Evolutionary conservation across 768 basidiomycete species (phyloP).

Genomic region (Phlebiopsis flavidoalba): DNA sequence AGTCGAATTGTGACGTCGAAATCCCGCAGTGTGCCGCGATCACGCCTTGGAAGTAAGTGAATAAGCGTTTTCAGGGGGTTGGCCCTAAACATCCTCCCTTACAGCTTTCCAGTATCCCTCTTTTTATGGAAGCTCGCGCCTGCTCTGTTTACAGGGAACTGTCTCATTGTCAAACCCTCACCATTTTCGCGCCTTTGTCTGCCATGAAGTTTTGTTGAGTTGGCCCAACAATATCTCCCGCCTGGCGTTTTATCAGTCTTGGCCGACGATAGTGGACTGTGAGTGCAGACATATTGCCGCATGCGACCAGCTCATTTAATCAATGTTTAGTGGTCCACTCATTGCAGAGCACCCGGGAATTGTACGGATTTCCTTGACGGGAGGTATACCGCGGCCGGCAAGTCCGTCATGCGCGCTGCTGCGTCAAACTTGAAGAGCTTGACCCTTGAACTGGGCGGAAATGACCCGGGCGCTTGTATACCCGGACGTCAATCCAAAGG

Average conservation of each 20-base stretch:
- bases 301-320: no score
- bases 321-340: no score
- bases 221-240: constrained; percentile 8
- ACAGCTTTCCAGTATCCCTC: constrained; percentile 7
- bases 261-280: constrained; percentile 8
- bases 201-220: constrained; percentile 9
- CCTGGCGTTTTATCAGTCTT: constrained; percentile 11
- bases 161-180: constrained; percentile 9
- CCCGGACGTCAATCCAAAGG: no score
- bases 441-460: no score
- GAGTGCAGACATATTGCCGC: neutral
- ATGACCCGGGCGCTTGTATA: no score
- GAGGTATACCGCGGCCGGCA: no score
- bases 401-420: no score
- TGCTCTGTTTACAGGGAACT: constrained; percentile 9
- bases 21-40: neutral
- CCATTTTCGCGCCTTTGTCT: constrained; percentile 7
- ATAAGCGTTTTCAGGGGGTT: neutral
- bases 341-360: no score
- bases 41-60: neutral
- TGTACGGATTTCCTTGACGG: no score
- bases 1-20: neutral
- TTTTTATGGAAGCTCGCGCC: constrained; percentile 5
- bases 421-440: no score
- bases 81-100: neutral